Percentiles rank a stretch among this genome's conserved stretches.
Conservation (phyloP, 345 rosid species). For the Populus davidiana region DNA sequence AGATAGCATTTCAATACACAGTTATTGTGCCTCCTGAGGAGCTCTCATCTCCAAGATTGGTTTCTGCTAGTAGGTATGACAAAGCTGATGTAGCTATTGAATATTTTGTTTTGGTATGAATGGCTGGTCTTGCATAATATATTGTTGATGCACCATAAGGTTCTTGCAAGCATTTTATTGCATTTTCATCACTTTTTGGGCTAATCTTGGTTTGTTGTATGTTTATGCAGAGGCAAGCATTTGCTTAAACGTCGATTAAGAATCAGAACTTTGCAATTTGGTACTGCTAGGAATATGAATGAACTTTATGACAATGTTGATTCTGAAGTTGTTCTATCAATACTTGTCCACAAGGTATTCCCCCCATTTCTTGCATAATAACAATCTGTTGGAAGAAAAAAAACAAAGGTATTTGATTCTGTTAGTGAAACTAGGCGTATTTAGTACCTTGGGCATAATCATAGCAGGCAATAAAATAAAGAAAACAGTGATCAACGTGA, state of each 20-base stretch:
- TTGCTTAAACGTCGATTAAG: slow-evolving; percentile 79
- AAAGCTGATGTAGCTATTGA: neutral
- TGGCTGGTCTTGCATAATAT: neutral
- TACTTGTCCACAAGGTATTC: slow-evolving; percentile 88
- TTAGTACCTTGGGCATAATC: neutral
- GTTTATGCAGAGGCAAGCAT: slow-evolving; percentile 53
- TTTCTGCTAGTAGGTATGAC: slow-evolving; percentile 66
- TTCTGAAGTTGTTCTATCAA: slow-evolving; percentile 74
- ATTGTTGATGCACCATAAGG: neutral
- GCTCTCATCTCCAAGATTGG: slow-evolving; percentile 47
- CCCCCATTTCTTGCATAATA: neutral
- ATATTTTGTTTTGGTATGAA: neutral
- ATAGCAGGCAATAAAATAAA: neutral
- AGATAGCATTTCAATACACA: slow-evolving; percentile 93
- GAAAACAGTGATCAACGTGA: neutral
- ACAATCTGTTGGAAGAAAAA: neutral
- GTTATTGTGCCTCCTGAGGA: slow-evolving; percentile 84
- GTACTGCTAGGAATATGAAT: slow-evolving; percentile 63
- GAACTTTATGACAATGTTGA: slow-evolving; percentile 86
- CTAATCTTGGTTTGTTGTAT: slow-evolving; percentile 22
- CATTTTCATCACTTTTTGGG: neutral
- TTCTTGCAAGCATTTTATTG: neutral
- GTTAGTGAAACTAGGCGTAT: neutral
- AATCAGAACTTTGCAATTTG: slow-evolving; percentile 81
- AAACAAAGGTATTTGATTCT: neutral